phyloP scores from a whole-genome alignment of 2,329 filamentous ascomycete genomes.

The Emmonsia crescens region DNA sequence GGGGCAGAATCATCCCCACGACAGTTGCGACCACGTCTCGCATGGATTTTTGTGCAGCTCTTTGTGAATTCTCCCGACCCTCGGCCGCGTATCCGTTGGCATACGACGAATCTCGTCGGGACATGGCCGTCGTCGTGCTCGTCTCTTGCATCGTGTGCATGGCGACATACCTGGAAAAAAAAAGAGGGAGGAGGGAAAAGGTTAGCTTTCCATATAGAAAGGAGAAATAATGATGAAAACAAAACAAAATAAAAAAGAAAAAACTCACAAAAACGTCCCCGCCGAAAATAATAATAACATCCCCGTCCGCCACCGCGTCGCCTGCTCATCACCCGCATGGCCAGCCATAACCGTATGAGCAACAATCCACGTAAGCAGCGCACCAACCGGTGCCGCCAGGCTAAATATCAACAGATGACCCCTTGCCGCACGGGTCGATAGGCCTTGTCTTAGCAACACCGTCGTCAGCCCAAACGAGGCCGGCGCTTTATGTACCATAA shows the following conservation, averaged over 20 bases:
- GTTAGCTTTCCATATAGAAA: not conserved
- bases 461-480: slow-evolving; percentile 92
- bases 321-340: slow-evolving; percentile 42
- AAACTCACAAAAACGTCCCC: slow-evolving; percentile 80
- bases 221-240: not conserved
- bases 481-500: slow-evolving; percentile 95
- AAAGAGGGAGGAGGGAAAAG: no score
- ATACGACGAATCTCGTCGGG: slow-evolving; percentile 21
- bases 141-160: slow-evolving; percentile 96
- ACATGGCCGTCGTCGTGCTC: slow-evolving; percentile 19
- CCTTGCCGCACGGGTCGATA: slow-evolving; percentile 74
- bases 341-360: slow-evolving; percentile 57
- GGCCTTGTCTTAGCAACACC: slow-evolving; percentile 76
- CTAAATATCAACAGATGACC: slow-evolving; percentile 86
- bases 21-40: slow-evolving; percentile 36
- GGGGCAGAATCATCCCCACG: slow-evolving; percentile 37
- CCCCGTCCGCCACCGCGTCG: slow-evolving; percentile 77
- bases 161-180: slow-evolving; percentile 93
- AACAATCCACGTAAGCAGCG: slow-evolving; percentile 69
- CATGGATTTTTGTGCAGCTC: slow-evolving; percentile 31
- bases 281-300: slow-evolving; percentile 90
- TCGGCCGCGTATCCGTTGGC: slow-evolving; percentile 34
- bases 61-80: slow-evolving; percentile 23
- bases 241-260: not conserved
- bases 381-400: slow-evolving; percentile 77